Conservation (phyloP, 768 basidiomycete genomes). For the Mycena epipterygia region DNA sequence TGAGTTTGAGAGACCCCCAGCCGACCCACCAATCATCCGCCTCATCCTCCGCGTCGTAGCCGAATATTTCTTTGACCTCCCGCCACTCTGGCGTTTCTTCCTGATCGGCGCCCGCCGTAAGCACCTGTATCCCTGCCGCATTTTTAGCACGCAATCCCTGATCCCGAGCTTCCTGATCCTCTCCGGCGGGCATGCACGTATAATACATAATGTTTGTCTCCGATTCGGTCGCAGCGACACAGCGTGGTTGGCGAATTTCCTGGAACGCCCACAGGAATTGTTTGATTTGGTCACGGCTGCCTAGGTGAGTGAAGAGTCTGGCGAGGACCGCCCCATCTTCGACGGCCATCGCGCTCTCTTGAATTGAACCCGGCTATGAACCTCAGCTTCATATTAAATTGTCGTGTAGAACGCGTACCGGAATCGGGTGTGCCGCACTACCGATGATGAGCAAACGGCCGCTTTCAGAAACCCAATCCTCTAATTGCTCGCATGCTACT, state of each 20-base stretch:
- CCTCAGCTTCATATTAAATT: neutral
- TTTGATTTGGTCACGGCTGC: constrained; percentile 60
- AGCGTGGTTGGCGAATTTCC: constrained; percentile 66
- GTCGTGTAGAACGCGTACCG: neutral
- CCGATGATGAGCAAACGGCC: constrained; percentile 8
- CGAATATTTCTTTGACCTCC: constrained; percentile 62
- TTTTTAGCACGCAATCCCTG: constrained; percentile 47
- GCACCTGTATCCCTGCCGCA: constrained; percentile 43
- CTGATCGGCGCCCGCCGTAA: constrained; percentile 35
- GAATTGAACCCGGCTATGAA: constrained; percentile 63
- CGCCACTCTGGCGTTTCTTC: constrained; percentile 56
- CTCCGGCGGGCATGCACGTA: constrained; percentile 60
- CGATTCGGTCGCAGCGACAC: constrained; percentile 53
- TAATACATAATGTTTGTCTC: constrained; percentile 63
- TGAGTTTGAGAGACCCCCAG: constrained; percentile 52
- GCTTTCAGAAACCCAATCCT: constrained; percentile 1
- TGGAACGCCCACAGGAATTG: constrained; percentile 67
- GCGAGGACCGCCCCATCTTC: constrained; percentile 76
- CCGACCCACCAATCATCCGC: constrained; percentile 74
- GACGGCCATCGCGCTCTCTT: constrained; percentile 63
- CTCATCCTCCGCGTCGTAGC: constrained; percentile 69
- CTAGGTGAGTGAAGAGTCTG: constrained; percentile 70
- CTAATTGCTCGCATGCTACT: neutral
- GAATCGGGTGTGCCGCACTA: constrained; percentile 3
- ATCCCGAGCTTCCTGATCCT: constrained; percentile 59